Percentiles rank a stretch among this genome's conserved stretches.
Conservation (phyloP, 2,329 filamentous ascomycete genomes). For the Talaromyces sp. region DNA sequence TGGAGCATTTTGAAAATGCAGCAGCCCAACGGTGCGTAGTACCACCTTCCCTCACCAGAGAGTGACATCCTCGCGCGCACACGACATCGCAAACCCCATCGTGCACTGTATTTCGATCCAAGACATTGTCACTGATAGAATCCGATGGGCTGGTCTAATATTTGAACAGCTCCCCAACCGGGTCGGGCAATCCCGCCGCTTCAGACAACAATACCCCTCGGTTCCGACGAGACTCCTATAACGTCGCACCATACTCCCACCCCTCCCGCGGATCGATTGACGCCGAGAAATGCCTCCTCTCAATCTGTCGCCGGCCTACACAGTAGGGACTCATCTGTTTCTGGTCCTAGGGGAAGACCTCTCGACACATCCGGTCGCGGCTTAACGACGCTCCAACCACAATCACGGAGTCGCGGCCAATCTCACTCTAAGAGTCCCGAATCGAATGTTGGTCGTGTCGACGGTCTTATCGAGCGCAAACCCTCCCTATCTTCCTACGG, state of each 20-base stretch:
- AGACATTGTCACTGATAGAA: neutral
- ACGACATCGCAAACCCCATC: slow-evolving; percentile 1
- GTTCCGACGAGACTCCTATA: slow-evolving; percentile 37
- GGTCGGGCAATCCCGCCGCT: slow-evolving; percentile 36
- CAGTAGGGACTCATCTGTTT: slow-evolving; percentile 43
- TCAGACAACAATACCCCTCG: slow-evolving; percentile 41
- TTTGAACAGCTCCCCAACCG: slow-evolving; percentile 25
- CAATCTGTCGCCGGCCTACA: slow-evolving; percentile 39
- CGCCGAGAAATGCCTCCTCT: slow-evolving; percentile 36
- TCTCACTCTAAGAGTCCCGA: slow-evolving; percentile 45
- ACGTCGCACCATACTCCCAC: slow-evolving; percentile 38
- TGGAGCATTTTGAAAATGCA: slow-evolving; percentile 15
- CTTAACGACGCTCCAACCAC: slow-evolving; percentile 35
- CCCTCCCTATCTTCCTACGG: slow-evolving; percentile 60
- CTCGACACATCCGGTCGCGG: slow-evolving; percentile 34
- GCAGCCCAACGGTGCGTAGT: slow-evolving; percentile 17
- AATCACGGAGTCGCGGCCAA: slow-evolving; percentile 35
- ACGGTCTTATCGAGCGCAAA: slow-evolving; percentile 37
- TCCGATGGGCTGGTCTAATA: neutral
- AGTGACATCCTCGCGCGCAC: neutral
- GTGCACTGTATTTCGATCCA: neutral
- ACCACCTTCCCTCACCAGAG: neutral
- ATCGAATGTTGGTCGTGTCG: slow-evolving; percentile 32
- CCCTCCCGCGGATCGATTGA: slow-evolving; percentile 37
- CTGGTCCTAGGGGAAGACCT: slow-evolving; percentile 37